Evolutionary conservation across 768 basidiomycete genomes (phyloP), one percentile per base, ranked within the genome.

Genomic region (Boletus rubescentipes): DNA sequence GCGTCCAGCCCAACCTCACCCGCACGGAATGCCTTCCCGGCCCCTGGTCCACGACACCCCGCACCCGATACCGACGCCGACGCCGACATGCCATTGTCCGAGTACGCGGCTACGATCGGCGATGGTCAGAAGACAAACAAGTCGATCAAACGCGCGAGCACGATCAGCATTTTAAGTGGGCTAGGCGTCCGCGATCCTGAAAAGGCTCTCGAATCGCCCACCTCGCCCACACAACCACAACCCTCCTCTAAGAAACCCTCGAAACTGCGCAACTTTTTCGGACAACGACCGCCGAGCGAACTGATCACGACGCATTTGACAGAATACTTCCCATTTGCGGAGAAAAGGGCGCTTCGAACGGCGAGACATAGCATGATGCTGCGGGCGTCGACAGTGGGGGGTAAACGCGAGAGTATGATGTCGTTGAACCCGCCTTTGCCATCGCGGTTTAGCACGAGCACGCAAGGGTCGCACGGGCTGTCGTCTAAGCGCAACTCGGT

Each of bases 241-340:
- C 46, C 60, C 8, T 36, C 66, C 3, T 15, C 57, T 35, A 71
- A 82, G 61, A 74, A 78, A 9, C 82, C 86, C 4, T 81, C 82
- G 20, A 94, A 92, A 65, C 69, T 94, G 43, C 90, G 90, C 71
- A 94, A 93, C 77, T 99, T 98, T 78, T 96, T 98, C 62, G 97
- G 96, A 15, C 97, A 98, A 65, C 89, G 97, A 37, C 97, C 97
- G 0, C 95, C 97, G 0, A 93, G 90, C 73, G 97, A 98, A 71
- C 84, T 98, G 58, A 98, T 98, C 75, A 91, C 95, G 23, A 96
- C 79, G 8, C 95, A 98, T 67, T 72, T 98, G 46, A 85, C 89
- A 18, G 95, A 97, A 56, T 99, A 89, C 77, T 99, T 99, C 84
- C 97, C 97, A 1, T 81, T 82, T 58, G 86, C 93, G 4, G 93